phyloP scores from a whole-genome alignment of 148 eudicot species.

The Persicaria tinctoria region DNA sequence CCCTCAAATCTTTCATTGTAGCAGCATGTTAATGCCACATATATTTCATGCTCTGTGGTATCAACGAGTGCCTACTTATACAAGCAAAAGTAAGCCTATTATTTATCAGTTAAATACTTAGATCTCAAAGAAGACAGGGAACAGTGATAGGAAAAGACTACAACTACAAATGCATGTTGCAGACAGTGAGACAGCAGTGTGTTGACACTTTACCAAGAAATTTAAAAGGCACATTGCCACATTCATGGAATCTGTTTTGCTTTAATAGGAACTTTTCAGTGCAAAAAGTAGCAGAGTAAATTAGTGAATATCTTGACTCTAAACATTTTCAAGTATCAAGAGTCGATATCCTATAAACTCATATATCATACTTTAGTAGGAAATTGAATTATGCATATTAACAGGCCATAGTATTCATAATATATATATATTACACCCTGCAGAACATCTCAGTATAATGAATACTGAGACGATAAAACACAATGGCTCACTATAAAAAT shows the following conservation, averaged over 20 bases:
- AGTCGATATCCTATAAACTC: background rate
- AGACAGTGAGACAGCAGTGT: background rate
- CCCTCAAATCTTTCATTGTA: slow-evolving; percentile 55
- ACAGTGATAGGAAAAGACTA: background rate
- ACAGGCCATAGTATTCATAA: too few relatives aligned
- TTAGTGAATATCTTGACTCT: background rate
- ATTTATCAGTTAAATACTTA: background rate
- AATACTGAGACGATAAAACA: too few relatives aligned
- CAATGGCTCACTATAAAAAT: too few relatives aligned
- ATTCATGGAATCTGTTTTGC: background rate
- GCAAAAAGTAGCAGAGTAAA: background rate
- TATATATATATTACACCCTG: too few relatives aligned
- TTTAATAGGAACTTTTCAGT: background rate
- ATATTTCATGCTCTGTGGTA: slow-evolving; percentile 80
- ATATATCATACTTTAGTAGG: too few relatives aligned
- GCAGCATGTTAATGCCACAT: slow-evolving; percentile 64
- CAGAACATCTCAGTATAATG: too few relatives aligned
- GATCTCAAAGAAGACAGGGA: background rate
- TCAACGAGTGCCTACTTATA: slow-evolving; percentile 68
- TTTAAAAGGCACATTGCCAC: background rate
- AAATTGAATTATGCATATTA: too few relatives aligned
- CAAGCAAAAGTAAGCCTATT: slow-evolving; percentile 13
- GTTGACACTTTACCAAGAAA: background rate
- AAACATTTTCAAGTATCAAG: background rate
- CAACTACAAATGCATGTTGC: background rate